Conservation (phyloP, 495 filamentous ascomycete genomes). For the Glutinoglossum americanum region DNA sequence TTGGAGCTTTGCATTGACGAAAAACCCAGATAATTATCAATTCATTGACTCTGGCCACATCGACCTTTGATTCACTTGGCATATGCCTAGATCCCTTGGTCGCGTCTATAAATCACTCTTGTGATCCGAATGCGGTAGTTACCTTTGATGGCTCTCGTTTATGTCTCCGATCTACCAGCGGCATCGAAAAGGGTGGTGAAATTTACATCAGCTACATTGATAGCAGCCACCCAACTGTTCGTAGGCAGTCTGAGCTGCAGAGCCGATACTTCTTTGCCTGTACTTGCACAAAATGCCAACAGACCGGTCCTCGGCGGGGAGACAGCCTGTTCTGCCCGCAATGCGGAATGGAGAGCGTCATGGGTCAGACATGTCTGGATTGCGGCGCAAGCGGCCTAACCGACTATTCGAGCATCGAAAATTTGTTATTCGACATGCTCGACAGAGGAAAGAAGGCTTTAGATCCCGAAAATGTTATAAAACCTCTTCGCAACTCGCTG, state of each 20-base stretch:
- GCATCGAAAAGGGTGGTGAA: slow-evolving; percentile 33
- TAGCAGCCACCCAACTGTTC: slow-evolving; percentile 25
- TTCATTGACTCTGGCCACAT: slow-evolving; percentile 35
- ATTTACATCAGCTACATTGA: slow-evolving; percentile 51
- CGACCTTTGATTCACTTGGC: slow-evolving; percentile 36
- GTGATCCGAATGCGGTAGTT: slow-evolving; percentile 42
- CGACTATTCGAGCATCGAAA: neutral
- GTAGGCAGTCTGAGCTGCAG: slow-evolving; percentile 29
- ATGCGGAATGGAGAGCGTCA: neutral
- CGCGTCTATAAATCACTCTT: slow-evolving; percentile 46
- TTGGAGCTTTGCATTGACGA: slow-evolving; percentile 1
- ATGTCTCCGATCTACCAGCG: slow-evolving; percentile 23
- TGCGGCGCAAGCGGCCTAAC: neutral
- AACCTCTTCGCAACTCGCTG: neutral
- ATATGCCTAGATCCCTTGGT: slow-evolving; percentile 36
- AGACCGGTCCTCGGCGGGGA: slow-evolving; percentile 14
- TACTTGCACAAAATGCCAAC: slow-evolving; percentile 30
- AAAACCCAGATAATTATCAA: slow-evolving; percentile 29
- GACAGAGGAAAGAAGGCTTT: slow-evolving; percentile 1
- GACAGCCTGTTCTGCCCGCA: neutral
- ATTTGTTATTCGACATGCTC: slow-evolving; percentile 1
- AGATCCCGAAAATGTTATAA: neutral
- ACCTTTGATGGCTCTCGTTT: slow-evolving; percentile 33
- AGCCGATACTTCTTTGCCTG: slow-evolving; percentile 46
- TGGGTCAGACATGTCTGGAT: neutral